These are phyloP conservation scores for Phytophthora ohioensis DNA, from an alignment of 352 stramenopile species.

Conservation along the genomic window DNA sequence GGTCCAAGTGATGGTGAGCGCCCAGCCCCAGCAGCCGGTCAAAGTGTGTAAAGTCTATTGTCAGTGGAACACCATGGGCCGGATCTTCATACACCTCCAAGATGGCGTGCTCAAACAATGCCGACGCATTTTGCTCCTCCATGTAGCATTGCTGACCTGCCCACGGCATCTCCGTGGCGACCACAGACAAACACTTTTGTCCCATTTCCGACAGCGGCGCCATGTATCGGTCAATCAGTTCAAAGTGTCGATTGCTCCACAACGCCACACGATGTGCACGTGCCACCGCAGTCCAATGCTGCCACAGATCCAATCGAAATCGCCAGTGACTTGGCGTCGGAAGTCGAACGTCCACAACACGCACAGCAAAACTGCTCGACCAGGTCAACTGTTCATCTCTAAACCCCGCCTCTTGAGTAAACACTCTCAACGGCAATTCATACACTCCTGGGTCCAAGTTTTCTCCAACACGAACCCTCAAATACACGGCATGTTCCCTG, in stretches of 20 bases:
- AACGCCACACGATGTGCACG: slow-evolving; percentile 56
- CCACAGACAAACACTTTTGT: slow-evolving; percentile 78
- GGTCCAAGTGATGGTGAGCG: slow-evolving; percentile 56
- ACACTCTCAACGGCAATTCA: slow-evolving; percentile 71
- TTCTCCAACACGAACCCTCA: slow-evolving; percentile 53
- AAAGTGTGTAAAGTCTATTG: slow-evolving; percentile 76
- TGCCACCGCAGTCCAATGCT: slow-evolving; percentile 73
- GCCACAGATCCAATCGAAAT: slow-evolving; percentile 85
- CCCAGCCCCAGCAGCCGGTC: slow-evolving; percentile 68
- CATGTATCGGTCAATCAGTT: slow-evolving; percentile 76
- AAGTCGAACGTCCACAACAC: slow-evolving; percentile 62
- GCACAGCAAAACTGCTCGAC: slow-evolving; percentile 61
- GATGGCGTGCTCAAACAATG: slow-evolving; percentile 75
- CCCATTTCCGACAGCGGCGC: slow-evolving; percentile 62
- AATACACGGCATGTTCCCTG: slow-evolving; percentile 64
- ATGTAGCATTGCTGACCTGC: slow-evolving; percentile 81
- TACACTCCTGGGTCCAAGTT: slow-evolving; percentile 57
- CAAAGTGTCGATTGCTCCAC: slow-evolving; percentile 78
- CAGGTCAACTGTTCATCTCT: slow-evolving; percentile 73
- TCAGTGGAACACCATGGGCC: slow-evolving; percentile 43
- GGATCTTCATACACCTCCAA: slow-evolving; percentile 69
- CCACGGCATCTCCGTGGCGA: slow-evolving; percentile 83
- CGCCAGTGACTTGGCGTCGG: slow-evolving; percentile 54
- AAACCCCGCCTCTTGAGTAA: slow-evolving; percentile 74
- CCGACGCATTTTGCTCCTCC: slow-evolving; percentile 70